A percentile compares a stretch with the other conserved stretches of the same genome.
Conservation (phyloP, 176 grass and related monocot genomes). For the maize (Zea mays) region Zm-B73-REFERENCE-NAM-5.0 NC_050096.1:305384501-305385000, state of each 20-base stretch:
- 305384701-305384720: not conserved
- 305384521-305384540: constrained; percentile 1
- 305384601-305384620: no score
- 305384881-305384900: constrained; percentile 38
- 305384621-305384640: not conserved
- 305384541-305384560: not conserved
- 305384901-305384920: constrained; percentile 33
- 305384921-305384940: constrained; percentile 38
- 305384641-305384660: not conserved
- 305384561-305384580: constrained; percentile 4
- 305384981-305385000: constrained; percentile 32
- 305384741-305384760: constrained; percentile 24
- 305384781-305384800: constrained; percentile 53
- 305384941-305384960: constrained; percentile 29
- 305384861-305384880: constrained; percentile 48
- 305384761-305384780: constrained; percentile 52
- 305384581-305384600: no score
- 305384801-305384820: constrained; percentile 47
- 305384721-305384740: constrained; percentile 30
- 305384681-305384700: constrained; percentile 4
- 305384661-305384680: not conserved
- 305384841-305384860: constrained; percentile 47
- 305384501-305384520: not conserved
- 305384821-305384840: constrained; percentile 49
- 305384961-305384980: not conserved